Conservation (phyloP, 352 stramenopile genomes). For the Phytophthora sp. region DNA sequence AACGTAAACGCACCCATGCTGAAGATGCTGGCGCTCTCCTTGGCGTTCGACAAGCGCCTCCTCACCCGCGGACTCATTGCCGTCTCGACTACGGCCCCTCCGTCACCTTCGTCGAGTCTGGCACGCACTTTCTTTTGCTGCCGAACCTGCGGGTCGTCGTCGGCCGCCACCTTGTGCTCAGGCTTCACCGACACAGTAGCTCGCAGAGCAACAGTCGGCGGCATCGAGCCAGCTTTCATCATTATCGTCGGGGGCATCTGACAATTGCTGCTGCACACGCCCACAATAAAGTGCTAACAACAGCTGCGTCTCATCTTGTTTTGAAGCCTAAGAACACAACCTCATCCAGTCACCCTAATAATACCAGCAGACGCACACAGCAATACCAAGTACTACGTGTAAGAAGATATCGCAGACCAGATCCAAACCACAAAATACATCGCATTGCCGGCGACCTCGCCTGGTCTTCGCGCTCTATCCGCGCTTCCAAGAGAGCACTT, state of each 20-base stretch:
- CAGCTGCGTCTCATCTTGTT: slow-evolving; percentile 4
- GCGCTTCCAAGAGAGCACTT: slow-evolving; percentile 19
- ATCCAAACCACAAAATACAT: slow-evolving; percentile 41
- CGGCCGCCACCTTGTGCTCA: slow-evolving; percentile 9
- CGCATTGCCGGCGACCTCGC: slow-evolving; percentile 32
- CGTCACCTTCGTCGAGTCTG: slow-evolving; percentile 11
- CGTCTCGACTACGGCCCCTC: slow-evolving; percentile 21
- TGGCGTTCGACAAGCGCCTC: slow-evolving; percentile 74
- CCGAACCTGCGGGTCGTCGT: slow-evolving; percentile 30
- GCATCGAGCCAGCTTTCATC: slow-evolving; percentile 23
- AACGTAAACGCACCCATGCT: slow-evolving; percentile 49
- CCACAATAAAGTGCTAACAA: slow-evolving; percentile 10
- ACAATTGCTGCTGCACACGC: neutral
- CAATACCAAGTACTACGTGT: neutral
- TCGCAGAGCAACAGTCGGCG: neutral
- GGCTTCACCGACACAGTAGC: slow-evolving; percentile 19
- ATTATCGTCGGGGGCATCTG: slow-evolving; percentile 16
- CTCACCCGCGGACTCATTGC: slow-evolving; percentile 65
- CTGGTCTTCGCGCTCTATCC: slow-evolving; percentile 20
- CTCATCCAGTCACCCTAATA: slow-evolving; percentile 1
- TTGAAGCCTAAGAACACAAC: slow-evolving; percentile 25
- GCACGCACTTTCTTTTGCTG: slow-evolving; percentile 22
- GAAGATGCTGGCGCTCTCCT: slow-evolving; percentile 79
- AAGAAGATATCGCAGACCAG: neutral
- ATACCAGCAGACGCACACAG: no score